phyloP scores from a whole-genome alignment of 2,329 filamentous ascomycete species.

The Fusarium austroafricanum region DNA sequence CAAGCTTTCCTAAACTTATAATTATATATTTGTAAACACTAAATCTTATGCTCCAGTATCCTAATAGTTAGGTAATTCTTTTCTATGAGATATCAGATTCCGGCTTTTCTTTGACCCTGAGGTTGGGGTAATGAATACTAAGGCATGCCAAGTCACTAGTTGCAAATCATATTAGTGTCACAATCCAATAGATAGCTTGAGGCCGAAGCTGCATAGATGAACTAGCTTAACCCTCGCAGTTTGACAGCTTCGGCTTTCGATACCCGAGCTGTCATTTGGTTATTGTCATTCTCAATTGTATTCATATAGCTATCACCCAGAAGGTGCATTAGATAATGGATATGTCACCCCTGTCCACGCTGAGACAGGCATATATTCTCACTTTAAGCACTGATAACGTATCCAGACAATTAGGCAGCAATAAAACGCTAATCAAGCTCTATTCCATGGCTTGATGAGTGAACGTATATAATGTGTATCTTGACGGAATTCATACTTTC shows the following conservation, averaged over 20 bases:
- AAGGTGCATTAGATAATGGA: background rate
- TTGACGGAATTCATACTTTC: conserved; percentile 12
- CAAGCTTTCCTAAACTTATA: too few relatives aligned
- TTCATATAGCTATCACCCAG: background rate
- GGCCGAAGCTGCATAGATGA: background rate
- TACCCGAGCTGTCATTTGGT: too few relatives aligned
- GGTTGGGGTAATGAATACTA: background rate
- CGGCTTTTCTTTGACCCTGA: too few relatives aligned
- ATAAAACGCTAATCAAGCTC: background rate
- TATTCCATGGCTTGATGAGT: conserved; percentile 3
- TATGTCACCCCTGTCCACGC: background rate
- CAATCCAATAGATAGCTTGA: background rate
- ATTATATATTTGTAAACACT: too few relatives aligned
- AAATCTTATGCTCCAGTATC: too few relatives aligned
- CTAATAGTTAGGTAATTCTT: too few relatives aligned
- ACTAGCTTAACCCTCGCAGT: background rate
- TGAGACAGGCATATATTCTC: background rate
- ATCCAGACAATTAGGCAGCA: background rate
- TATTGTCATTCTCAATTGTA: background rate
- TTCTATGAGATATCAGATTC: too few relatives aligned
- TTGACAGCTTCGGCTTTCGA: background rate
- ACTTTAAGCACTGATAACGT: background rate
- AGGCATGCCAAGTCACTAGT: background rate
- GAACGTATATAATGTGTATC: conserved; percentile 29
- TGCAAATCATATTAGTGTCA: background rate